Base-by-base conservation (phyloP, 495 filamentous ascomycete species). In the Talaromyces wortmannii region DNA sequence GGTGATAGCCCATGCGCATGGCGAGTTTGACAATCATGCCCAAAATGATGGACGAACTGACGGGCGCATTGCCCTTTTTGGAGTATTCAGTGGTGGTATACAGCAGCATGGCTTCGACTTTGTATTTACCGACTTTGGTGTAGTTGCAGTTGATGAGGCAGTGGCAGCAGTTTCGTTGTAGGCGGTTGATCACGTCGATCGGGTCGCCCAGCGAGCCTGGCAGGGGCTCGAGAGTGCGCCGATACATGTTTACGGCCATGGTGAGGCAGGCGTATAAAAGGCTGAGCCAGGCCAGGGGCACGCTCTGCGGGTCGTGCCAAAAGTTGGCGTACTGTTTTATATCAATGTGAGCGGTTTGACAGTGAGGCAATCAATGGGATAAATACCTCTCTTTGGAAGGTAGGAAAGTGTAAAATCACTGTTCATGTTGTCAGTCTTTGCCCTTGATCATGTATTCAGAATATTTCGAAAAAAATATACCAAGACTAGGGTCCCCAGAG, bases 1-100 rank as follows among this genome's bases (percentile, higher is more conserved):
- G 66, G 53, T 78, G 74, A 47, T 75, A 77, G 6, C 75, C 75
- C 64, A 71, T 77, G 42, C 67, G 65, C 67, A 77, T 69, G 6
- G 75, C 70, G 10, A 77, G 59, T 36, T 68, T 65, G 45, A 73
- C 65, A 11, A 66, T 61, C 15, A 72, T 69, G 7, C 71, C 69
- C 2, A 77, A 50, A 0, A 79, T 58, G 23, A 69, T 65, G 0
- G 68, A 68, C 16, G 73, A 62, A 10, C 67, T 69, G 30, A 67
- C 55, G 43, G 71, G 64, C 10, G 66, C 65, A 57, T 76, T 73
- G 31, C 64, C 57, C 32, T 59, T 70, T 10, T 60, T 65, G 30
- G 71, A 65, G 23, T 71, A 77, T 46, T 77, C 71, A 3, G 56
- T 52, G 36, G 75, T 50, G 0, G 64, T 60, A 52, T 76, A 74